Evolutionary conservation across 148 eudicot species (phyloP), one percentile per base, ranked within the genome.

Genomic region (Vaccinium darrowii): DNA sequence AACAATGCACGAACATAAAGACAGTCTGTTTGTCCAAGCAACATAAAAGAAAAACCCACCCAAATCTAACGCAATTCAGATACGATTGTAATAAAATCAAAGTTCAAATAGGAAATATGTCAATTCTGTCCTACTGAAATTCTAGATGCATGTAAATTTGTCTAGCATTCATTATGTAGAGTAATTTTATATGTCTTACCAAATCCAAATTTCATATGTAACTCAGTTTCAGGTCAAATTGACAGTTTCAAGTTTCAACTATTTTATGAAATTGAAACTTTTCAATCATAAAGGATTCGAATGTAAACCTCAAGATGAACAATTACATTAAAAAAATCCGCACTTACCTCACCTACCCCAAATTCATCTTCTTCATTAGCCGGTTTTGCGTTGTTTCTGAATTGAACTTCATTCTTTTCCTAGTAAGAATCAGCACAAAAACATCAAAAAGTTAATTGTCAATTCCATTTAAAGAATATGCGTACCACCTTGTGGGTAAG

Each of bases 61-160:
- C 30, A 76, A 76, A 23, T 76, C 33, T 76, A 12, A n/a, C 16
- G 3, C 57, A 49, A 21, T 76, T 50, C 57, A 49, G 58, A 76
- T 50, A n/a, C 23, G 33, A 76, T 76, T 76, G 14, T 76, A 51
- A 21, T 76, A 57, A 23, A 57, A 76, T 50, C 80, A 76, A 75
- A 75, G 14, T 25, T 2, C 30, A 67, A 67, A 25, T 50, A 25
- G 27, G 51, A 51, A 11, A 12, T 57, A 49, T 21, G 51, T 15
- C 49, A 5, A 50, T 76, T 76, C 11, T 14, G n/a, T 50, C 57
- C 56, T 18, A 76, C 8, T 50, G 57, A 76, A 11, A 50, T 76
- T 13, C 57, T 76, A 76, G 2, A 43, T 43, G 23, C 9, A 47
- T 3, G 19, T 16, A 12, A n/a, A 11, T 18, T 76, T 8, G 79